Conservation (phyloP, 2,329 filamentous ascomycete genomes). For the Calonectria pseudoreteaudii region DNA sequence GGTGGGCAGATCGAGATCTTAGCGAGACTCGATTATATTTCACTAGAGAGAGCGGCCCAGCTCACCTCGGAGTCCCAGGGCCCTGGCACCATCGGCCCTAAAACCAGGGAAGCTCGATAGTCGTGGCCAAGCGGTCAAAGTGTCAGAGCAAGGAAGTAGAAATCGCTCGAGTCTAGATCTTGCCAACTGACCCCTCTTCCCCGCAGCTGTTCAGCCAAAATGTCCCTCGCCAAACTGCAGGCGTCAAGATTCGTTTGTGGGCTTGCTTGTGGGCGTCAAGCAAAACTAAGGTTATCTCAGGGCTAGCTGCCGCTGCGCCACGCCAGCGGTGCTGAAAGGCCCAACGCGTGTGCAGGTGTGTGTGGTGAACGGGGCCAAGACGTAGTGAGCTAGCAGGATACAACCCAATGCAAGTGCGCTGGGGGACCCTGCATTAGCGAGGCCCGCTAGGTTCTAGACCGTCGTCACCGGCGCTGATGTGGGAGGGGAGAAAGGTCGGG, state of each 20-base stretch:
- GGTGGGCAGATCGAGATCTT: neutral
- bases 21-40: neutral
- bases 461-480: neutral
- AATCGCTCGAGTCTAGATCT: neutral
- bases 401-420: constrained; percentile 21
- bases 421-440: constrained; percentile 27
- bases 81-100: neutral
- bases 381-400: neutral
- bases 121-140: neutral
- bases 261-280: neutral
- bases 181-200: constrained; percentile 1
- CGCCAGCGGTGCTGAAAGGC: constrained; percentile 11
- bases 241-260: constrained; percentile 1
- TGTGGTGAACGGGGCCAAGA: constrained; percentile 1
- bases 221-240: neutral
- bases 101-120: neutral
- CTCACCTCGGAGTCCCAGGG: neutral
- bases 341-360: neutral
- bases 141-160: neutral
- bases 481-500: neutral
- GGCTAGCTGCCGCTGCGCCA: constrained; percentile 22
- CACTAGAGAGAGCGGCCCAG: neutral
- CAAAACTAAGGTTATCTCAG: constrained; percentile 5
- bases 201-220: constrained; percentile 9
- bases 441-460: constrained; percentile 20